Base-by-base conservation (phyloP, 352 stramenopile species). In the Globisporangium cylindrosporum region DNA sequence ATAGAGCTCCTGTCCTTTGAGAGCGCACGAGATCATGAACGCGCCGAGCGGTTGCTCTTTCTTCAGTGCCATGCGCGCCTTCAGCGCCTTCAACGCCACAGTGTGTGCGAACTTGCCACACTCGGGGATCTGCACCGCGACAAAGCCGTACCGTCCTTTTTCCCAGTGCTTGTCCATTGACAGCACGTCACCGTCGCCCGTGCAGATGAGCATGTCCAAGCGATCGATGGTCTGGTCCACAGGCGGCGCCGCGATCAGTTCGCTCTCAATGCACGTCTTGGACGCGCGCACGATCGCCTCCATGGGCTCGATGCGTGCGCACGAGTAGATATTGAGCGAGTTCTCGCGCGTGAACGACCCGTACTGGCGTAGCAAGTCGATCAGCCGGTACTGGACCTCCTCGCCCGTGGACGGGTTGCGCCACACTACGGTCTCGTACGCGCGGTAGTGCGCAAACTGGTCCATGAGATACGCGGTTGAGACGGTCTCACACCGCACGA, bases 401-500 rank as follows among this genome's bases (percentile, higher is more conserved):
- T 66, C 60, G 60, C 60, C 60, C 32, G 60, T 66, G 20, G 18
- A 27, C n/a, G 60, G 60, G 34, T 66, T 66, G 15, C 43, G 60
- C 60, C 60, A 66, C 8, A 66, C 25, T 27, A 66, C 60, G 24
- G 60, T 66, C 60, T 66, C 60, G 60, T 66, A 66, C 25, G 60
- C 60, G 32, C 48, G 62, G 36, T 67, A 59, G n/a, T 67, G 48
- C 36, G 62, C 62, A 25, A 64, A 69, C 53, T 69, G 54, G n/a
- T 58, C 38, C 56, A 63, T n/a, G 5, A 64, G 61, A n/a, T 69
- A 63, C 18, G 64, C 49, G 8, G 29, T 68, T 55, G 12, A 75
- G 27, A 54, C 73, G 56, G 20, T 54, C 32, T 79, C 69, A 61
- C 73, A 81, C 4, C 62, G 77, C 34, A 88, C 49, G n/a, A 88